Percentiles rank a stretch among this genome's conserved stretches.
phyloP scores from a whole-genome alignment of 495 filamentous ascomycete species.

The Tuber umbilicatum region DNA sequence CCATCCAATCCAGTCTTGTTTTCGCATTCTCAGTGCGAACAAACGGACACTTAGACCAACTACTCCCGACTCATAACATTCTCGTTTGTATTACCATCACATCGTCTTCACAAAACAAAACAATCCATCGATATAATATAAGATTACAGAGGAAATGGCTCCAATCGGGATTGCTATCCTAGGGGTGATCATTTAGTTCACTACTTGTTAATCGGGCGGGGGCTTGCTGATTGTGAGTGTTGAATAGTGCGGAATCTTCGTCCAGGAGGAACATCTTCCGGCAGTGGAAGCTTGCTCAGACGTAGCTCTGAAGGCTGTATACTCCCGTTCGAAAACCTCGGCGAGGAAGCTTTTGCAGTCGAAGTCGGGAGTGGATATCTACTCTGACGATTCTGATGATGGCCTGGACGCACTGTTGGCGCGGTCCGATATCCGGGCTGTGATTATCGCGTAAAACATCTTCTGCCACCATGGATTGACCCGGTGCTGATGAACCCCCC shows the following conservation, averaged over 20 bases:
- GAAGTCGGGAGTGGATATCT: slow-evolving; percentile 47
- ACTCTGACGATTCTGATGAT: slow-evolving; percentile 57
- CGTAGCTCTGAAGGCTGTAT: slow-evolving; percentile 55
- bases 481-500: background rate
- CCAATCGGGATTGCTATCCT: slow-evolving; percentile 60
- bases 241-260: slow-evolving; percentile 50
- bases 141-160: slow-evolving; percentile 28
- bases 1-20: background rate
- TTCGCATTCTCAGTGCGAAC: background rate
- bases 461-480: background rate
- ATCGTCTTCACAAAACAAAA: background rate
- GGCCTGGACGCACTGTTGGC: slow-evolving; percentile 57
- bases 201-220: background rate
- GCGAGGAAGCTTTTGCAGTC: slow-evolving; percentile 42
- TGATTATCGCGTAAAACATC: slow-evolving; percentile 58
- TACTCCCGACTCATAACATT: background rate
- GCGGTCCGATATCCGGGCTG: slow-evolving; percentile 58
- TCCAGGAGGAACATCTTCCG: slow-evolving; percentile 48
- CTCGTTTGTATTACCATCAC: background rate
- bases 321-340: slow-evolving; percentile 54
- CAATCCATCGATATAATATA: background rate
- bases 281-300: slow-evolving; percentile 47
- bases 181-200: slow-evolving; percentile 41
- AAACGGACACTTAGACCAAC: background rate
- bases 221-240: background rate